These are phyloP conservation scores for Hypoxylon rickii DNA, from an alignment of 495 filamentous ascomycete genomes.

Conservation along the genomic window DNA sequence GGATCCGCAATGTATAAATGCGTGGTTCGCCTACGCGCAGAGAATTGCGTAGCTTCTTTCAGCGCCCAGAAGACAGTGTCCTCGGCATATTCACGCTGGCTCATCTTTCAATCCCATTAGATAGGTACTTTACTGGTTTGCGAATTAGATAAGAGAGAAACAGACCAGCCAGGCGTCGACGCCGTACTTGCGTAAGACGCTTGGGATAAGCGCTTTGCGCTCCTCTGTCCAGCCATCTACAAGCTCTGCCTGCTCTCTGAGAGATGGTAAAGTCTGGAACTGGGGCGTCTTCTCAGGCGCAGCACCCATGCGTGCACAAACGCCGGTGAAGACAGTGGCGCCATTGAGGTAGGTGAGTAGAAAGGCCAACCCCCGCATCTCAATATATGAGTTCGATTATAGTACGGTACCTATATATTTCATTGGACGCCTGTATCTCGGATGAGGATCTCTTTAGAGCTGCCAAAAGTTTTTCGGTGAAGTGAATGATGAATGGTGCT, in stretches of 20 bases:
- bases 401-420: background rate
- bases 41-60: constrained; percentile 48
- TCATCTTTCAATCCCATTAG: constrained; percentile 39
- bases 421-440: too few relatives aligned
- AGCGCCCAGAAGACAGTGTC: constrained; percentile 56
- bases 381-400: background rate
- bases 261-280: constrained; percentile 44
- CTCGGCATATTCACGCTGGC: constrained; percentile 55
- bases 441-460: too few relatives aligned
- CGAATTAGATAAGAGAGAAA: constrained; percentile 1
- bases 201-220: constrained; percentile 43
- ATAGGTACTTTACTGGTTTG: background rate
- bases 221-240: constrained; percentile 49
- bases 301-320: constrained; percentile 9
- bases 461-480: too few relatives aligned
- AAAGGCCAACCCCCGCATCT: constrained; percentile 28
- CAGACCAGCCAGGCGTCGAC: constrained; percentile 54
- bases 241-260: constrained; percentile 48
- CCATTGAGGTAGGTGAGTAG: constrained; percentile 13
- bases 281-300: constrained; percentile 35
- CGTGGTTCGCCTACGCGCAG: constrained; percentile 50
- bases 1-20: constrained; percentile 48
- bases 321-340: constrained; percentile 10
- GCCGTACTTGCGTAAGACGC: constrained; percentile 47
- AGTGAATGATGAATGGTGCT: too few relatives aligned